Evolutionary conservation across 257 asterid species (phyloP).

Genomic region (Cruciata laevipes): DNA sequence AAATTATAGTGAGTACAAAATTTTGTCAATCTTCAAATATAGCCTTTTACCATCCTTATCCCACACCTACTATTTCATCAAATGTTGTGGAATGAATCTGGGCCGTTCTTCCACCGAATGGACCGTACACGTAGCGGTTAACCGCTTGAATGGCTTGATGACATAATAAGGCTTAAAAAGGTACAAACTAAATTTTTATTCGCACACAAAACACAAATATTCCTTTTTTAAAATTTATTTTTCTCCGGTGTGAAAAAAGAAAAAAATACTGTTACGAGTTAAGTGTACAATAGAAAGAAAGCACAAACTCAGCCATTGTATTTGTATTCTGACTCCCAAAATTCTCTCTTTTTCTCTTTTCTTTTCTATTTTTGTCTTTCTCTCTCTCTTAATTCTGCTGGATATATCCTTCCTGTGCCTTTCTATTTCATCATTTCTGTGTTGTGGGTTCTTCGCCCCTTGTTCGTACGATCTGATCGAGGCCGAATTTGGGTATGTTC

Average conservation of each 20-base stretch:
- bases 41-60: conserved; percentile 8
- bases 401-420: not conserved
- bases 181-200: not conserved
- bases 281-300: not conserved
- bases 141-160: not conserved
- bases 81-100: not conserved
- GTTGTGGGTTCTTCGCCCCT: not conserved
- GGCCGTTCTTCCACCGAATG: not conserved
- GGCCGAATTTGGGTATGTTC: conserved; percentile 10
- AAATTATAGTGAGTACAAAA: no score
- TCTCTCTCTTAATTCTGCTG: not conserved
- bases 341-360: not conserved
- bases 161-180: not conserved
- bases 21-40: not conserved
- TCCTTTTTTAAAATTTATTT: not conserved
- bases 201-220: conserved; percentile 1
- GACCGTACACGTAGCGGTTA: not conserved
- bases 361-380: not conserved
- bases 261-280: not conserved
- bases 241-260: not conserved
- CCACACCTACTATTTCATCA: not conserved
- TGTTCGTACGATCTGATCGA: conserved; percentile 8
- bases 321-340: conserved; percentile 3
- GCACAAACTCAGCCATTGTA: conserved; percentile 7
- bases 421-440: not conserved